These are phyloP conservation scores for Cyclanthera cordifolia DNA, from an alignment of 306 rosid genomes.

Conservation along the genomic window DNA sequence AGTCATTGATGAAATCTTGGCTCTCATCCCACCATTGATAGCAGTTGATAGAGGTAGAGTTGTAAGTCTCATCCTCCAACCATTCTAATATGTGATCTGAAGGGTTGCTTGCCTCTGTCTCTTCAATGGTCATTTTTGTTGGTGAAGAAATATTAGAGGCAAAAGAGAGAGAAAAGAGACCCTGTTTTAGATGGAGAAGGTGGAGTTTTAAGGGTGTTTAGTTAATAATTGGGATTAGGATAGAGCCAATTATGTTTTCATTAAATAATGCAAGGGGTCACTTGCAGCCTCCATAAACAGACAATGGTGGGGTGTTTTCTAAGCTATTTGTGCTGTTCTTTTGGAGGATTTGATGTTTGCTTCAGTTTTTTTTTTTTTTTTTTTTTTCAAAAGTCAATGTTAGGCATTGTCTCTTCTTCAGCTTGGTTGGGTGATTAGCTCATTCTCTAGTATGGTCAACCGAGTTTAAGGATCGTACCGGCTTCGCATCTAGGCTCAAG, in stretches of 20 bases:
- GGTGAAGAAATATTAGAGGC: background rate
- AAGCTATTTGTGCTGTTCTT: conserved; percentile 51
- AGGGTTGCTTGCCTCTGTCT: conserved; percentile 33
- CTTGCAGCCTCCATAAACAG: conserved; percentile 21
- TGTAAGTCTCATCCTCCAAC: conserved; percentile 57
- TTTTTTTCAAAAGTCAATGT: conserved; percentile 17
- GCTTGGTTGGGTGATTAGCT: conserved; percentile 31
- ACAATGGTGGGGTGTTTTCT: conserved; percentile 62
- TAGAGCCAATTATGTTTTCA: conserved; percentile 16
- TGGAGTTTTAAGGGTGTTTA: conserved; percentile 7
- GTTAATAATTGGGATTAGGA: conserved; percentile 34
- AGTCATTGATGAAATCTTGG: conserved; percentile 26
- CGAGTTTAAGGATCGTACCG: no score
- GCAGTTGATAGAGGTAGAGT: conserved; percentile 32
- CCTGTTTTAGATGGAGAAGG: conserved; percentile 12
- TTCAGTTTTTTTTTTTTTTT: conserved; percentile 23
- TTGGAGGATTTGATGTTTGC: conserved; percentile 70
- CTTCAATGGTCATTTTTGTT: conserved; percentile 42
- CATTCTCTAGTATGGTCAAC: no score
- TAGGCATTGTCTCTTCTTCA: conserved; percentile 38
- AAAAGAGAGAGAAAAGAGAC: background rate
- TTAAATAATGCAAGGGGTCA: conserved; percentile 24
- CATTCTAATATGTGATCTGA: conserved; percentile 60
- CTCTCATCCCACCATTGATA: conserved; percentile 51
- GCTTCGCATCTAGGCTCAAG: no score